A percentile compares a stretch with the other conserved stretches of the same genome.
phyloP scores from a whole-genome alignment of 352 stramenopile genomes.

The Globisporangium radiosum region DNA sequence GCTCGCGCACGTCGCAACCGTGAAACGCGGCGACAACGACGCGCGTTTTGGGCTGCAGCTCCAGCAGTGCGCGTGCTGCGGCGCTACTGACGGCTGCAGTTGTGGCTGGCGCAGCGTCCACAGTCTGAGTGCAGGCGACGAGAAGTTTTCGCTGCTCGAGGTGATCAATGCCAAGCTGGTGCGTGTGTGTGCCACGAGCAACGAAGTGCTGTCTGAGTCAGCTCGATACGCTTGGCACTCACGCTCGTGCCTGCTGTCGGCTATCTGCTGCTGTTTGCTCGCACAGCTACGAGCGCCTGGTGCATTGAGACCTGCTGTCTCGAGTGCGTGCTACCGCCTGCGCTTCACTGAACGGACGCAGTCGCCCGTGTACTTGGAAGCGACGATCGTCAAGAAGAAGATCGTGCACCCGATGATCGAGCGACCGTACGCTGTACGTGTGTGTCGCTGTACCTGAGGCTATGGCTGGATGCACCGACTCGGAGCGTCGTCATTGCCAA shows the following conservation, averaged over 20 bases:
- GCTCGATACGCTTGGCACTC: too few relatives aligned
- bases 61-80: constrained; percentile 22
- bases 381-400: constrained; percentile 24
- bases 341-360: background rate
- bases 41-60: constrained; percentile 11
- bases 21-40: background rate
- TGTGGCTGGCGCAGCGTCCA: constrained; percentile 27
- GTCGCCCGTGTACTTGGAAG: constrained; percentile 10
- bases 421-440: constrained; percentile 25
- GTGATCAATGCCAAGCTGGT: constrained; percentile 25
- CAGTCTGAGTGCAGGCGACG: constrained; percentile 11
- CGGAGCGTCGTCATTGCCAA: too few relatives aligned
- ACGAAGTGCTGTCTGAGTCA: background rate
- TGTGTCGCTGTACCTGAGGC: too few relatives aligned
- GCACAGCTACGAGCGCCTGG: constrained; percentile 4
- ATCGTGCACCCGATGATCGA: constrained; percentile 36
- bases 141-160: constrained; percentile 22
- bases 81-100: constrained; percentile 4
- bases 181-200: constrained; percentile 2
- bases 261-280: background rate
- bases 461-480: too few relatives aligned
- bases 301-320: background rate
- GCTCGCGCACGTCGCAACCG: background rate
- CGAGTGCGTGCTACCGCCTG: background rate
- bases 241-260: too few relatives aligned